Conservation (phyloP, 1,284 basidiomycete genomes). For the Sanghuangporus sanghuang region DNA sequence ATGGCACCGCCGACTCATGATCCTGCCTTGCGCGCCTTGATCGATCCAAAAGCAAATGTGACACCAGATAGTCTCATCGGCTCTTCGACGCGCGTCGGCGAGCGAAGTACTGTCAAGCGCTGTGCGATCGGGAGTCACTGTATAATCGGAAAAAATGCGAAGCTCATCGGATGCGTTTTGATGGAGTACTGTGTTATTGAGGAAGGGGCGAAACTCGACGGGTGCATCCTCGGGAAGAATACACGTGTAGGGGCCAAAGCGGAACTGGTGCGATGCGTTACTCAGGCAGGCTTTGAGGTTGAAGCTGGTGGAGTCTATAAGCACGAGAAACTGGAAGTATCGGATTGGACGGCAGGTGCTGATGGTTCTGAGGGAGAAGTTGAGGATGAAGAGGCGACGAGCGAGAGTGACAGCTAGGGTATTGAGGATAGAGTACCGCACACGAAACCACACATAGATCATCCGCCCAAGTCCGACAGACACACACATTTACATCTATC, state of each 20-base stretch:
- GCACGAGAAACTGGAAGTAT: slow-evolving; percentile 60
- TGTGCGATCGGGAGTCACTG: slow-evolving; percentile 88
- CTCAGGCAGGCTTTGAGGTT: slow-evolving; percentile 86
- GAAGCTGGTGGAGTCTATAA: slow-evolving; percentile 55
- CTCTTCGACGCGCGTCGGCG: slow-evolving; percentile 76
- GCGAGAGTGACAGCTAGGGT: not conserved
- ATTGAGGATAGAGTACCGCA: too few species aligned
- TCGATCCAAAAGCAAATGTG: slow-evolving; percentile 79
- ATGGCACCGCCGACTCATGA: slow-evolving; percentile 42
- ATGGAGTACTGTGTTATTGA: slow-evolving; percentile 87
- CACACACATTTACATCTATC: not conserved
- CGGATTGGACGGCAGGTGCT: slow-evolving; percentile 50
- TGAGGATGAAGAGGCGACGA: slow-evolving; percentile 23
- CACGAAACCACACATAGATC: too few species aligned
- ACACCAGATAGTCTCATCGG: slow-evolving; percentile 84
- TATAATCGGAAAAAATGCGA: slow-evolving; percentile 81
- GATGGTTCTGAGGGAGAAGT: slow-evolving; percentile 27
- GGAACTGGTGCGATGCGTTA: slow-evolving; percentile 77
- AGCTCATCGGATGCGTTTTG: slow-evolving; percentile 82
- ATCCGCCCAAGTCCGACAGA: not conserved
- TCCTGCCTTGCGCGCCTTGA: slow-evolving; percentile 53
- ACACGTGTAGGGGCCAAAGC: slow-evolving; percentile 80
- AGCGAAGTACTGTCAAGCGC: slow-evolving; percentile 83
- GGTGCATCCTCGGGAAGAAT: slow-evolving; percentile 80
- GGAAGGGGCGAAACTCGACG: slow-evolving; percentile 90